Base-by-base conservation (phyloP, 2,329 filamentous ascomycete species). In the Capronia americana region DNA sequence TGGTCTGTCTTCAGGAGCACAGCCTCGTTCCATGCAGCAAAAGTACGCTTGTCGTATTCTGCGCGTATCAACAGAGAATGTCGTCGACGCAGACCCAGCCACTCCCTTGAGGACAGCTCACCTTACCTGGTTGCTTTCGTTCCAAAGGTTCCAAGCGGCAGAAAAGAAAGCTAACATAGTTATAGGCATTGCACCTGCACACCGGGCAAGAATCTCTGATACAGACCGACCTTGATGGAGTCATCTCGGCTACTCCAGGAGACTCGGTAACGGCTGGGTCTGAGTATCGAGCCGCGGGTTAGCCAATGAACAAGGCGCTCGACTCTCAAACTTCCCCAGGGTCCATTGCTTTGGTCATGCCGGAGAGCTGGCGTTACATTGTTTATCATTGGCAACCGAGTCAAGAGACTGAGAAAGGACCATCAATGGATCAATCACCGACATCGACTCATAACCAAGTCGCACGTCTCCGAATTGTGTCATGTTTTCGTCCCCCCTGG, bases 21-120 rank as follows among this genome's bases (percentile, higher is more conserved):
- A 64, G 65, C 65, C 65, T 67, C 60, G 61, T 61, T 57, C 46
- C 50, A 55, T 60, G 48, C 60, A 63, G 60, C 64, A 67, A 67
- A 67, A 67, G 64, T 61, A 61, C 65, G 56, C 24, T 14, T 28
- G 28, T 61, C 61, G 65, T 64, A 61, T 67, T 46, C 41, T 23
- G 50, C n/a, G 38, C 57, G 65, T 61, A 67, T 61, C 61, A 50
- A 34, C 14, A 57, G 20, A 61, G 46, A 26, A 61, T 61, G n/a
- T 32, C 32, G 51, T 32, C 57, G 50, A 51, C 30, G 53, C 11
- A 28, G 51, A 32, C 57, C 41, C 11, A n/a, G 14, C 14, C 44
- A 14, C 38, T 20, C 5, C 41, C 44, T 30, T 50, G 34, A 57
- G 8, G 23, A 34, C 17, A 23, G 41, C n/a, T 57, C 57, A 41